phyloP scores from a whole-genome alignment of 2,329 filamentous ascomycete genomes.

The Colletotrichum liaoningense region DNA sequence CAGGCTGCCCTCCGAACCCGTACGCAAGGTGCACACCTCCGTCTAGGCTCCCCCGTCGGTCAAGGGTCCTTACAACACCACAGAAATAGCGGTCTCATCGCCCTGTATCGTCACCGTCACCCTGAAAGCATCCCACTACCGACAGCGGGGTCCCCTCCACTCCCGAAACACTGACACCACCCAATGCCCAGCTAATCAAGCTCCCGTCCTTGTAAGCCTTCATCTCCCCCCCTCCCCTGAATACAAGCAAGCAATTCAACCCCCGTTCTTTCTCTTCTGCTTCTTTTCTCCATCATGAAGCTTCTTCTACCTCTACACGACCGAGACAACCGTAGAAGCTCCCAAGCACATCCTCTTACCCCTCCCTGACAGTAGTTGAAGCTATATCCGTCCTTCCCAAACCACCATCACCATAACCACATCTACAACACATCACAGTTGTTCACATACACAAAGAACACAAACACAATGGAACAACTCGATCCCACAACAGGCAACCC shows the following conservation, averaged over 20 bases:
- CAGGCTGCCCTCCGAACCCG: background rate
- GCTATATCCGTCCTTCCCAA: background rate
- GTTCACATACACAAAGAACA: background rate
- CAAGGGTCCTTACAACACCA: conserved; percentile 20
- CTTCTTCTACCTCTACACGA: background rate
- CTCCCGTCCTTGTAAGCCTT: conserved; percentile 36
- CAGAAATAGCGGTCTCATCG: conserved; percentile 18
- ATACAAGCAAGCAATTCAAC: conserved; percentile 19
- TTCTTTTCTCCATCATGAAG: conserved; percentile 16
- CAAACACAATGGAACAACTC: conserved; percentile 65
- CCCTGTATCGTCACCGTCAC: conserved; percentile 16
- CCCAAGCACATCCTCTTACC: background rate
- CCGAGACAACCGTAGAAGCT: conserved; percentile 11
- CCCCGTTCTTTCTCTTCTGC: background rate
- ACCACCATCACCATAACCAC: background rate
- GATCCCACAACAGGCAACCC: conserved; percentile 78
- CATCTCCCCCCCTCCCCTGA: conserved; percentile 25
- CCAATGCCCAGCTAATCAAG: conserved; percentile 23
- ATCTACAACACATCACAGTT: background rate
- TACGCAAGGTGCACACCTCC: background rate
- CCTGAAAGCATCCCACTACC: conserved; percentile 27
- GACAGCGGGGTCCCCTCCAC: conserved; percentile 32
- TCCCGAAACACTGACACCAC: conserved; percentile 33
- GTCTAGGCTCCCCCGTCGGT: background rate
- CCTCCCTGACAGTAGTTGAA: background rate